Conservation (phyloP, 352 stramenopile genomes). For the Globisporangium lucens region DNA sequence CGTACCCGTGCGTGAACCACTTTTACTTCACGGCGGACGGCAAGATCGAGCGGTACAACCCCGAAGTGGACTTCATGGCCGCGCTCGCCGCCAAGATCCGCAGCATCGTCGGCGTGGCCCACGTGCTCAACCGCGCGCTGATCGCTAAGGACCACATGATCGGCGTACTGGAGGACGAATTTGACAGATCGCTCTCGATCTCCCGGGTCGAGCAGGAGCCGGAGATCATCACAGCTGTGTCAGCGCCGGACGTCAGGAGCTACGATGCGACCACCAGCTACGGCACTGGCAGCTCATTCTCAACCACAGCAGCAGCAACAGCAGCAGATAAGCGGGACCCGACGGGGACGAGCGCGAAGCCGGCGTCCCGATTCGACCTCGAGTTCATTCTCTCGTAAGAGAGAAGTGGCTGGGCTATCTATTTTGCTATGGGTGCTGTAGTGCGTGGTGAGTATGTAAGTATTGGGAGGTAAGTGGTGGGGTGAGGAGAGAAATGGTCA, state of each 20-base stretch:
- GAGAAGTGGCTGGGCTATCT: neutral
- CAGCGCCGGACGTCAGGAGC: neutral
- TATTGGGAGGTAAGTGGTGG: neutral
- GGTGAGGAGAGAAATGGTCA: neutral
- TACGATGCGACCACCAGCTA: neutral
- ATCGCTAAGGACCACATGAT: slow-evolving; percentile 51
- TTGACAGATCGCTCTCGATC: neutral
- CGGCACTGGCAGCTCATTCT: no score
- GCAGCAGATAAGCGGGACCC: neutral
- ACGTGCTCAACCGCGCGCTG: slow-evolving; percentile 33
- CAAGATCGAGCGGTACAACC: slow-evolving; percentile 42
- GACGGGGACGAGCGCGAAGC: neutral
- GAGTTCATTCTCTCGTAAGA: neutral
- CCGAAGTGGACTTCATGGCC: slow-evolving; percentile 36
- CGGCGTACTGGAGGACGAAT: slow-evolving; percentile 10
- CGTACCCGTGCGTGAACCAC: slow-evolving; percentile 41
- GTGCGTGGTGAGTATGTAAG: neutral
- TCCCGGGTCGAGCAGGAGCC: no score
- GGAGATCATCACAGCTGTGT: neutral
- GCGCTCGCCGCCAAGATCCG: slow-evolving; percentile 29
- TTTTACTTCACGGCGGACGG: slow-evolving; percentile 41
- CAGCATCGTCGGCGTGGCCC: slow-evolving; percentile 22
- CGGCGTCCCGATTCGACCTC: neutral
- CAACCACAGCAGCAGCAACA: neutral
- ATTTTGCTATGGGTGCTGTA: neutral